These are phyloP conservation scores for Senna tora DNA, from an alignment of 306 rosid genomes.

Conservation along the genomic window DNA sequence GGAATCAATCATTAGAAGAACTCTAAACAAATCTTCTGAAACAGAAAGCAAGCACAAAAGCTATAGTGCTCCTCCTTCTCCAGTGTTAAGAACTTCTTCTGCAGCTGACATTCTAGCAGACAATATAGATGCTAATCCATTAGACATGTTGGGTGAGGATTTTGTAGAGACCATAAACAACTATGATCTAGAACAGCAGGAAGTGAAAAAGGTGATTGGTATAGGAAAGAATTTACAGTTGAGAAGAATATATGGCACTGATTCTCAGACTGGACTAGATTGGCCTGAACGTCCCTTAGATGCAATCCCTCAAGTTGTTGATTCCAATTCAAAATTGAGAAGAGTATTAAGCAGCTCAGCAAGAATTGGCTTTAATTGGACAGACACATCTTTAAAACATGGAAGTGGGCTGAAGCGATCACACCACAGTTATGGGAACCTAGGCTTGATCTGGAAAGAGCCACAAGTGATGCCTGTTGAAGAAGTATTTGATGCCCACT, in stretches of 20 bases:
- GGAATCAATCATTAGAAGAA: constrained; percentile 87
- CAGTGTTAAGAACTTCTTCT: constrained; percentile 78
- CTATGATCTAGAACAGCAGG: constrained; percentile 44
- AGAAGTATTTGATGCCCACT: constrained; percentile 57
- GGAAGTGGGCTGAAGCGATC: constrained; percentile 56
- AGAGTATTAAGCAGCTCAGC: constrained; percentile 84
- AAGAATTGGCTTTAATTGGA: constrained; percentile 64
- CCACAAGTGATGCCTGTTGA: constrained; percentile 51
- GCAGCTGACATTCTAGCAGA: constrained; percentile 73
- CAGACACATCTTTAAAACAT: constrained; percentile 49
- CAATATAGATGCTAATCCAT: constrained; percentile 53
- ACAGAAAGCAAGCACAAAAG: constrained; percentile 68
- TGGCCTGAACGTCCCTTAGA: constrained; percentile 95
- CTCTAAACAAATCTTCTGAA: constrained; percentile 72
- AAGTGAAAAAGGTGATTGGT: constrained; percentile 49
- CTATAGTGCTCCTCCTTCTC: constrained; percentile 93
- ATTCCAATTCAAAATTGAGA: constrained; percentile 68
- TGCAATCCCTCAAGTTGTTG: constrained; percentile 66
- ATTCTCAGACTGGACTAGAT: constrained; percentile 57
- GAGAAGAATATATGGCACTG: constrained; percentile 66
- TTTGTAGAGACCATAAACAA: constrained; percentile 36
- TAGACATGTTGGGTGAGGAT: constrained; percentile 51
- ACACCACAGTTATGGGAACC: constrained; percentile 68
- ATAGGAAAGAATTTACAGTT: constrained; percentile 53
- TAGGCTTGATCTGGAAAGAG: constrained; percentile 53